Evolutionary conservation across 1,284 basidiomycete species (phyloP).

Genomic region (Acaromyces ingoldii): DNA sequence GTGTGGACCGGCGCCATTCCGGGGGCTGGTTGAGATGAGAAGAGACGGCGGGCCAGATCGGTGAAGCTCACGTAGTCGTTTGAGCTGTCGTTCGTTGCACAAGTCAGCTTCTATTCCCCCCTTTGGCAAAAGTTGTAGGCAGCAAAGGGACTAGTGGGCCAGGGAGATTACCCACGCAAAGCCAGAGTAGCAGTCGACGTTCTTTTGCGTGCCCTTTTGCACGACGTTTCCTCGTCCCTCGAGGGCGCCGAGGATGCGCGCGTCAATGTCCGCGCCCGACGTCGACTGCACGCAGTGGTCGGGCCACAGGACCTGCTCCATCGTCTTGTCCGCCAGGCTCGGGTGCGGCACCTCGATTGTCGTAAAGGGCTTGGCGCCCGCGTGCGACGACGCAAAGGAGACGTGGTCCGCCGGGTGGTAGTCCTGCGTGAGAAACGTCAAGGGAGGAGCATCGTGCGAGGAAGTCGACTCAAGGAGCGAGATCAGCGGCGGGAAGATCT

Average conservation of each 20-base stretch:
- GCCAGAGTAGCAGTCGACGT: conserved; percentile 60
- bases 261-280: conserved; percentile 54
- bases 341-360: conserved; percentile 52
- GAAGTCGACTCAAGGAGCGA: not conserved
- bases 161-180: conserved; percentile 31
- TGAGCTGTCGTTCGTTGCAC: conserved; percentile 43
- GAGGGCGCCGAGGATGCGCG: conserved; percentile 50
- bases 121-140: conserved; percentile 2
- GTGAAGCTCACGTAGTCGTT: conserved; percentile 19
- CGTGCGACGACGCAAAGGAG: conserved; percentile 63
- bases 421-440: conserved; percentile 36
- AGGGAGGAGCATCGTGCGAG: too few relatives aligned
- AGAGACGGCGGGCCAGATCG: conserved; percentile 34
- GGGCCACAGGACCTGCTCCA: conserved; percentile 61
- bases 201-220: conserved; percentile 42
- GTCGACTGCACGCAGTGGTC: conserved; percentile 58
- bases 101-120: too few relatives aligned
- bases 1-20: conserved; percentile 31
- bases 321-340: conserved; percentile 49
- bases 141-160: not conserved
- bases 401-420: conserved; percentile 61
- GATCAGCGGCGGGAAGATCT: conserved; percentile 2
- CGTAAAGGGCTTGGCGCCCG: conserved; percentile 52
- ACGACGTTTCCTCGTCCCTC: conserved; percentile 19
- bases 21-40: not conserved